Evolutionary conservation across 768 basidiomycete species (phyloP), one percentile per base, ranked within the genome.

Genomic region (Hortiboletus campestris): DNA sequence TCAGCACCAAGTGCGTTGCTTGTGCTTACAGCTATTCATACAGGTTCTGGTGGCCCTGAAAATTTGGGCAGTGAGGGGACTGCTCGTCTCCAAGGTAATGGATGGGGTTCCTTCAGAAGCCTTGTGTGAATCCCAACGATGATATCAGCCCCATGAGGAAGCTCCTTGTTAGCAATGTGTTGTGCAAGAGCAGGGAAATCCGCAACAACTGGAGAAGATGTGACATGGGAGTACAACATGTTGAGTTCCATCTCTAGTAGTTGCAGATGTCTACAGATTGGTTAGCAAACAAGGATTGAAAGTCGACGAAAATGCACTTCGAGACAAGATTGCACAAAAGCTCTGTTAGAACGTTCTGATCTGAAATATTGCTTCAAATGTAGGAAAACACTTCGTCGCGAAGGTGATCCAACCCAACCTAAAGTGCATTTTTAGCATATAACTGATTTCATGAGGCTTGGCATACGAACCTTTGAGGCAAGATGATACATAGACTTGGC

Each of bases 401-500:
- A 14, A 69, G 54, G 19, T 41, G 1, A 5, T 64, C 53, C 0
- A 71, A 32, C 17, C 67, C 60, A 19, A 69, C 51, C 69, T 68
- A 25, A 38, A 25, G 10, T 1, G n/a, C 16, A 5, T 7, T 2
- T 42, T 42, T 19, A 41, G 39, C 3, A 44, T 1, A 19, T 17
- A 8, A 22, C 20, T 10, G 13, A 31, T 22, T 6, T 25, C 25
- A 25, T 13, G 14, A 20, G 28, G 17, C 58, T 17, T 25, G 25
- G 25, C 25, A 6, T 25, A 25, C 25, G 25, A 12, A 75, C 77
- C 68, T 77, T 76, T 29, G 62, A 60, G 6, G 77, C 76, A 12
- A 78, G 63, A 14, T 74, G 72, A 54, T 76, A 78, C 73, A 78
- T 78, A 0, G 76, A 78, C 49, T 78, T 78, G 0, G 76, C 73